phyloP scores from a whole-genome alignment of 768 basidiomycete species.

The Omphalotus guepiniiformis region DNA sequence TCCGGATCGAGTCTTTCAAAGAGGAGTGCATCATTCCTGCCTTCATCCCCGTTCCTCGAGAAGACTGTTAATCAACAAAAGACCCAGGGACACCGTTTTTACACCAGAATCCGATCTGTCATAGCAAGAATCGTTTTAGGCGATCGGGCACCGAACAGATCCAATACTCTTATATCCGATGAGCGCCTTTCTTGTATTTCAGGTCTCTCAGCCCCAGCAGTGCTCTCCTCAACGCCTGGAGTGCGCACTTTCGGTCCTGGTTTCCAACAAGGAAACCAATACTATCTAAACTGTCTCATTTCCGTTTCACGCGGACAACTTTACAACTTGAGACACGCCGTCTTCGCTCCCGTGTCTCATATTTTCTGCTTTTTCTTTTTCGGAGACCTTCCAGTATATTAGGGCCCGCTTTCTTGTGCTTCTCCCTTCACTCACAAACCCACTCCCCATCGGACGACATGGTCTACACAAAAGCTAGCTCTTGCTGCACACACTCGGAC shows the following conservation, averaged over 20 bases:
- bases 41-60: neutral
- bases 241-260: neutral
- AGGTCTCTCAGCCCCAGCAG: too few species aligned
- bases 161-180: neutral
- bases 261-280: neutral
- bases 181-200: neutral
- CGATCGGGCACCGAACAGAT: neutral
- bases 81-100: neutral
- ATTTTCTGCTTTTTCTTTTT: too few species aligned
- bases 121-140: neutral
- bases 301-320: conserved; percentile 6
- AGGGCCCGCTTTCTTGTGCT: too few species aligned
- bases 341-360: too few species aligned
- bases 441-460: neutral
- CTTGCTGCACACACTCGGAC: too few species aligned
- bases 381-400: too few species aligned
- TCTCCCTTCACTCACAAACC: too few species aligned
- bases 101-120: neutral
- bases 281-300: too few species aligned
- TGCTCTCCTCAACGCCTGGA: neutral
- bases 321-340: too few species aligned
- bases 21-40: neutral
- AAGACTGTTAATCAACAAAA: neutral
- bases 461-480: neutral
- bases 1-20: neutral